phyloP scores from a whole-genome alignment of 2,329 filamentous ascomycete species.

The Alternaria atra region DNA sequence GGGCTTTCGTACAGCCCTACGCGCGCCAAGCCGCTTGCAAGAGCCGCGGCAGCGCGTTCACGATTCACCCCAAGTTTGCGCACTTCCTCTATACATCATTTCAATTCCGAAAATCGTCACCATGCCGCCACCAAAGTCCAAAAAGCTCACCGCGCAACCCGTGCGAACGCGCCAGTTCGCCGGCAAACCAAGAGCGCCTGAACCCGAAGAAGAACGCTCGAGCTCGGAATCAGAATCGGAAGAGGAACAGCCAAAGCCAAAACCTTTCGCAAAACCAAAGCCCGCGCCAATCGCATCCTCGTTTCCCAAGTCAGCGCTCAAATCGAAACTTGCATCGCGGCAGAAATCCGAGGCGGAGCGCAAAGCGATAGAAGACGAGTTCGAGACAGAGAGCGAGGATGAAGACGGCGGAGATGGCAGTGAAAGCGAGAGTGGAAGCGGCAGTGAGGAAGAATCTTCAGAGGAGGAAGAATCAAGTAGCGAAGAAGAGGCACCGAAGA shows the following conservation, averaged over 20 bases:
- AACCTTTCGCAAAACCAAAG: conserved; percentile 44
- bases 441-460: conserved; percentile 43
- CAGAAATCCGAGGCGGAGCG: conserved; percentile 43
- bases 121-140: conserved; percentile 65
- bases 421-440: conserved; percentile 28
- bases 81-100: conserved; percentile 2
- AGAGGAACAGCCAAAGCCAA: conserved; percentile 59
- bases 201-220: conserved; percentile 51
- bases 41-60: conserved; percentile 14
- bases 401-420: conserved; percentile 34
- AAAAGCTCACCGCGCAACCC: conserved; percentile 94
- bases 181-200: conserved; percentile 71
- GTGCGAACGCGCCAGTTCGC: conserved; percentile 81
- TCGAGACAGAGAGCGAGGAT: conserved; percentile 64
- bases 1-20: neutral
- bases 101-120: neutral
- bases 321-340: conserved; percentile 54
- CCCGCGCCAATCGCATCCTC: conserved; percentile 56
- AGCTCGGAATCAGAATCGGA: conserved; percentile 60
- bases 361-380: conserved; percentile 61
- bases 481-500: conserved; percentile 66
- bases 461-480: conserved; percentile 67
- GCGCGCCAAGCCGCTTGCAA: conserved; percentile 20
- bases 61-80: neutral
- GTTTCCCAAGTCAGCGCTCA: conserved; percentile 56